phyloP scores from a whole-genome alignment of 345 rosid species.

The Camelina sativa region DNA sequence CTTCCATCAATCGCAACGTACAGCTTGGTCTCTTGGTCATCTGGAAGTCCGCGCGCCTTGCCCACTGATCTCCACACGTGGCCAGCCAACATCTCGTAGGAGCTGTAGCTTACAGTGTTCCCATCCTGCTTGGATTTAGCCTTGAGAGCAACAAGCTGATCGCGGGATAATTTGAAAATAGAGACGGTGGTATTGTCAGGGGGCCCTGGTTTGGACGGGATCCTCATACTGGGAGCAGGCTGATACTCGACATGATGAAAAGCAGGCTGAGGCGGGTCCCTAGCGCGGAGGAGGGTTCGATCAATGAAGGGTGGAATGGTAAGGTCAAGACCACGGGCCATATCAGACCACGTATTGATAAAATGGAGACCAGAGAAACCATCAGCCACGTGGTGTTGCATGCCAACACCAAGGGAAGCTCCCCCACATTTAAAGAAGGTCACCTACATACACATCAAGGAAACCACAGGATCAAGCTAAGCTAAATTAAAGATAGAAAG shows the following conservation, averaged over 20 bases:
- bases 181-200: constrained; percentile 58
- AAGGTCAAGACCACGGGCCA: constrained; percentile 86
- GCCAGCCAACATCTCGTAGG: constrained; percentile 92
- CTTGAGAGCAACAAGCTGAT: constrained; percentile 73
- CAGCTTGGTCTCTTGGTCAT: constrained; percentile 70
- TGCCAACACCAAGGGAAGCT: constrained; percentile 94
- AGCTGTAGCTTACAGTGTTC: constrained; percentile 69
- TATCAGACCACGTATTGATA: constrained; percentile 91
- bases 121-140: constrained; percentile 81
- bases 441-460: constrained; percentile 49
- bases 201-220: constrained; percentile 49
- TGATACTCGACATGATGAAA: constrained; percentile 84
- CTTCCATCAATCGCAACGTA: constrained; percentile 96
- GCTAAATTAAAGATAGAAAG: too few species aligned
- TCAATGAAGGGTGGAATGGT: constrained; percentile 80
- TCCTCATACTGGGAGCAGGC: constrained; percentile 73
- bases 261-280: constrained; percentile 83
- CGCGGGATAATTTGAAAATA: constrained; percentile 71
- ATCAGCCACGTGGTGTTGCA: constrained; percentile 96
- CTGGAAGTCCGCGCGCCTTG: constrained; percentile 69
- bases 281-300: constrained; percentile 76
- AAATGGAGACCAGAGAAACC: constrained; percentile 97
- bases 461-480: background rate
- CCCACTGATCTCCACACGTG: constrained; percentile 88
- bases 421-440: constrained; percentile 94